A percentile compares a stretch with the other conserved stretches of the same genome.
phyloP scores from a whole-genome alignment of 306 rosid species.

The Myrica gale region DNA sequence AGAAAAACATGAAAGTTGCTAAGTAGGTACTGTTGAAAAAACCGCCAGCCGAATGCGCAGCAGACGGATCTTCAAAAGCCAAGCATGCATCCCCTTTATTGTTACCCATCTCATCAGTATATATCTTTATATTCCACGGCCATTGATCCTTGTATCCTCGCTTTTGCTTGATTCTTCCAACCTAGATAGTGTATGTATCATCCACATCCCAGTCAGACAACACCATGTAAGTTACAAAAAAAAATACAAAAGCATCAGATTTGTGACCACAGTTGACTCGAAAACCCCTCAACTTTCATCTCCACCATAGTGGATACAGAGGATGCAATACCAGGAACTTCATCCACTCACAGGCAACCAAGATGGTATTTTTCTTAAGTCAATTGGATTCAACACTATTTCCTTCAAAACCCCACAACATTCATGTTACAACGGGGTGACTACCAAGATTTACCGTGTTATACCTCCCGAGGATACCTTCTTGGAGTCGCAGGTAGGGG shows the following conservation, averaged over 20 bases:
- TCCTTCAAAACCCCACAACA: not conserved
- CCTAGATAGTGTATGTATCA: constrained; percentile 38
- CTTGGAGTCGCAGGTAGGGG: not conserved
- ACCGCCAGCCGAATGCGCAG: constrained; percentile 93
- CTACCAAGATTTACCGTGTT: not conserved
- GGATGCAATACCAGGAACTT: not conserved
- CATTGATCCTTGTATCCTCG: constrained; percentile 99
- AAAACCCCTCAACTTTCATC: not conserved
- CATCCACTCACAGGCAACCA: not conserved
- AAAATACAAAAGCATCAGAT: not conserved
- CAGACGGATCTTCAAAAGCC: constrained; percentile 93
- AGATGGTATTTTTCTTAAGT: not conserved
- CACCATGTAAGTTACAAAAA: not conserved
- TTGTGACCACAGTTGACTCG: too few relatives aligned
- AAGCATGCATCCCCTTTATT: constrained; percentile 95
- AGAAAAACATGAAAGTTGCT: not conserved
- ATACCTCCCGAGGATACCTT: not conserved
- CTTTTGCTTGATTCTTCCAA: constrained; percentile 97
- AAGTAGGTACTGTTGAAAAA: constrained; percentile 70
- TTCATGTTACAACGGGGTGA: not conserved
- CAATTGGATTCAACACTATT: not conserved
- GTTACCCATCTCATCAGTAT: constrained; percentile 85
- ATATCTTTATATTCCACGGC: constrained; percentile 94
- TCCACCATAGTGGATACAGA: not conserved
- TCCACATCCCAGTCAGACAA: not conserved